Conservation (phyloP, 306 rosid species). For the Carpinus viminea region DNA sequence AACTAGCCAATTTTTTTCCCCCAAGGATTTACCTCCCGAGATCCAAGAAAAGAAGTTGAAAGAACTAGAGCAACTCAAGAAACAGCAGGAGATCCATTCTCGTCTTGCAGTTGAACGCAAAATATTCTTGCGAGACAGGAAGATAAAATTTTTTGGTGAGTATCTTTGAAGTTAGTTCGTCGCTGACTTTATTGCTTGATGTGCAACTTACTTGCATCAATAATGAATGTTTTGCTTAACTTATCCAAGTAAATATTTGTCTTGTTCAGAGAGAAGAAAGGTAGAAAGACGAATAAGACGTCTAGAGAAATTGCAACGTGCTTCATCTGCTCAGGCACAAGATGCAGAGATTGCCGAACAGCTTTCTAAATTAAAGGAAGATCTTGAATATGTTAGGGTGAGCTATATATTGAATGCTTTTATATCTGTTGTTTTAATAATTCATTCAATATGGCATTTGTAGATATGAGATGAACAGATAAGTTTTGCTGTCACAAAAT, state of each 20-base stretch:
- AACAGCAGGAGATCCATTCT: constrained; percentile 89
- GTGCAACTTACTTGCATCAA: background rate
- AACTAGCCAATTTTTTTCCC: background rate
- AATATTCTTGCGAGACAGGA: constrained; percentile 74
- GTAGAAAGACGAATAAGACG: constrained; percentile 90
- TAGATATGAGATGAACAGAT: background rate
- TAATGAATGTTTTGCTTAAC: background rate
- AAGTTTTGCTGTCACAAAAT: background rate
- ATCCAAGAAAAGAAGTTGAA: constrained; percentile 72
- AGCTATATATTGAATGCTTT: constrained; percentile 15
- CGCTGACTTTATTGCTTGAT: background rate
- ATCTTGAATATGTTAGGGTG: constrained; percentile 93
- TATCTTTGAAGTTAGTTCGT: constrained; percentile 6
- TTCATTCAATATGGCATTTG: background rate
- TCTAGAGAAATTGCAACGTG: constrained; percentile 77
- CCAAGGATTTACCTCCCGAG: constrained; percentile 67
- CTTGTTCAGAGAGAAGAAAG: constrained; percentile 77
- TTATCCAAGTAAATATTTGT: constrained; percentile 12
- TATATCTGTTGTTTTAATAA: background rate
- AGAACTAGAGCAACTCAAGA: constrained; percentile 47
- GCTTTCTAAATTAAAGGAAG: constrained; percentile 78
- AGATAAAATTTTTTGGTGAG: constrained; percentile 89
- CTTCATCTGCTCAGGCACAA: constrained; percentile 64
- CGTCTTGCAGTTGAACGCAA: constrained; percentile 86
- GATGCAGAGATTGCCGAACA: constrained; percentile 57